A percentile compares a stretch with the other conserved stretches of the same genome.
Conservation (phyloP, 2,329 filamentous ascomycete genomes). For the Phialophora expanda region DNA sequence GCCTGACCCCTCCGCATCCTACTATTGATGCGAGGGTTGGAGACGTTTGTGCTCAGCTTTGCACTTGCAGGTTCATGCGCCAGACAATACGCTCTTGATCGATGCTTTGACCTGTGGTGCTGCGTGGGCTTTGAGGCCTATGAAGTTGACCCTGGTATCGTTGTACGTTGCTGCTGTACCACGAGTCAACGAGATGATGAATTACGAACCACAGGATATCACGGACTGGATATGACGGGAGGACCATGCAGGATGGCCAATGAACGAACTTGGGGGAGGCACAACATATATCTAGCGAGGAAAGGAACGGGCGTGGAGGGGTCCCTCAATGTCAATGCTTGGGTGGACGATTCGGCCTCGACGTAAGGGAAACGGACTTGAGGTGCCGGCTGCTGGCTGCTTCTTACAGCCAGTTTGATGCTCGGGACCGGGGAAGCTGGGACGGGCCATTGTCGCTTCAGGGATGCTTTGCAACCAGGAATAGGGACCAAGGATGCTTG, state of each 20-base stretch:
- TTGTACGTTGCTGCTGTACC: not conserved
- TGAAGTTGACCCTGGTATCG: not conserved
- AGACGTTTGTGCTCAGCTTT: not conserved
- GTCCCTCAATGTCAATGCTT: not conserved
- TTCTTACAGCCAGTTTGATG: not conserved
- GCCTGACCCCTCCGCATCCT: too few relatives aligned
- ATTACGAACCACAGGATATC: not conserved
- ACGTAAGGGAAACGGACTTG: not conserved
- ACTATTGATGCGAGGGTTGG: not conserved
- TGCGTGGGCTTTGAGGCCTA: not conserved
- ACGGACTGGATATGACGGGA: not conserved
- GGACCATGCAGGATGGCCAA: not conserved
- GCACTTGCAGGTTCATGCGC: not conserved
- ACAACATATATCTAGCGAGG: not conserved
- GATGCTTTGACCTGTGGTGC: not conserved
- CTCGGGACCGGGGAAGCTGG: not conserved
- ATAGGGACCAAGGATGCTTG: too few relatives aligned
- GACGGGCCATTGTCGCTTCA: not conserved
- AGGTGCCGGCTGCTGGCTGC: not conserved
- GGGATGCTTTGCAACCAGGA: too few relatives aligned
- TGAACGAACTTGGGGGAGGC: not conserved
- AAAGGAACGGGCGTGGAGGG: not conserved
- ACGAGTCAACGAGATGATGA: not conserved
- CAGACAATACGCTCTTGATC: not conserved
- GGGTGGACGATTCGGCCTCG: not conserved